Conservation (phyloP, 1,284 basidiomycete species). For the Trametes hirsuta region DNA sequence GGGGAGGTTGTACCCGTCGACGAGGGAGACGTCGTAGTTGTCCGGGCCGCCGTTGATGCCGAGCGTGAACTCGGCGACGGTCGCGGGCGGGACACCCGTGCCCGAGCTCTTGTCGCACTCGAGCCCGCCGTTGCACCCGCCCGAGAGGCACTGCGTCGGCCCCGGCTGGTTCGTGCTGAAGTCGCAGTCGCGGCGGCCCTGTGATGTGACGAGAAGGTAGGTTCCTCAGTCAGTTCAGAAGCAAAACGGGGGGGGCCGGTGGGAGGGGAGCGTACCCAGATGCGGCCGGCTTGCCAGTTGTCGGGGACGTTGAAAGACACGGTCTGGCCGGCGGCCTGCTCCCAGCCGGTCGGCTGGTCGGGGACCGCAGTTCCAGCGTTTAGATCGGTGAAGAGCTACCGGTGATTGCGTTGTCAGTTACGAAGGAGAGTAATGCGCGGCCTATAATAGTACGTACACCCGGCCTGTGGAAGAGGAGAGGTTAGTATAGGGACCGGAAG, state of each 20-base stretch:
- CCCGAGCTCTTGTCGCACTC: slow-evolving; percentile 44
- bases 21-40: slow-evolving; percentile 44
- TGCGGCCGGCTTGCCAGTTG: slow-evolving; percentile 39
- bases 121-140: slow-evolving; percentile 52
- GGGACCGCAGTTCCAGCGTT: slow-evolving; percentile 35
- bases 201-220: neutral
- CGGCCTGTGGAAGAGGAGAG: neutral
- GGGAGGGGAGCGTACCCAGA: slow-evolving; percentile 31
- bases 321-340: slow-evolving; percentile 12
- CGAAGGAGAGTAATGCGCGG: neutral
- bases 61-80: slow-evolving; percentile 50
- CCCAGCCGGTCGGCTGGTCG: slow-evolving; percentile 32
- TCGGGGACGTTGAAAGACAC: slow-evolving; percentile 36
- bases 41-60: slow-evolving; percentile 36
- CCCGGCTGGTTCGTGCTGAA: slow-evolving; percentile 40
- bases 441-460: slow-evolving; percentile 1
- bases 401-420: neutral
- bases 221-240: neutral
- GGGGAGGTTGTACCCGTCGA: slow-evolving; percentile 53
- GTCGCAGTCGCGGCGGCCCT: slow-evolving; percentile 46
- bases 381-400: slow-evolving; percentile 37
- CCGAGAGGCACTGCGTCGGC: slow-evolving; percentile 44
- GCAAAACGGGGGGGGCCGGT: neutral
- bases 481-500: neutral
- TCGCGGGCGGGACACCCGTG: slow-evolving; percentile 49